These are phyloP conservation scores for Noccaea bulbosa DNA, from an alignment of 345 rosid species.

Conservation along the genomic window DNA sequence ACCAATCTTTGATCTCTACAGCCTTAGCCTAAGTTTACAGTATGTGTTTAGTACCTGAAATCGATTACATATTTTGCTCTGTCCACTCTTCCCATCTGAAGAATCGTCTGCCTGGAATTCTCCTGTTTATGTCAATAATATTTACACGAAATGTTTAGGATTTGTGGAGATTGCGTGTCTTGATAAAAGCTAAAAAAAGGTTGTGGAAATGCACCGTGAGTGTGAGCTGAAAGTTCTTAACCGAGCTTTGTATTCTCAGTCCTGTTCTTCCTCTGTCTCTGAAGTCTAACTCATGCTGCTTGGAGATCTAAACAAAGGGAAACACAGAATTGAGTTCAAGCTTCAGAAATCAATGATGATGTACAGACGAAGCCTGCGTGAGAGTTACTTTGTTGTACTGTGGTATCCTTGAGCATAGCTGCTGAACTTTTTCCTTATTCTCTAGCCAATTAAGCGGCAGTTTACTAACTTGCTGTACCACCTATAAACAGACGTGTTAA, in stretches of 20 bases:
- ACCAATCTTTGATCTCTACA: neutral
- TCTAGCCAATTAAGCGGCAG: conserved; percentile 70
- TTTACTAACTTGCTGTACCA: conserved; percentile 68
- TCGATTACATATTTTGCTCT: conserved; percentile 74
- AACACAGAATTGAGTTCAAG: conserved; percentile 3
- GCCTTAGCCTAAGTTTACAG: neutral
- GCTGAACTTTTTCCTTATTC: conserved; percentile 61
- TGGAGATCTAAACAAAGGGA: conserved; percentile 52
- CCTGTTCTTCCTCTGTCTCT: conserved; percentile 85
- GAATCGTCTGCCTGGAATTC: conserved; percentile 69
- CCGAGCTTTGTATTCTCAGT: conserved; percentile 70
- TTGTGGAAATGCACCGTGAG: conserved; percentile 54
- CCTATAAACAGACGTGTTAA: conserved; percentile 42
- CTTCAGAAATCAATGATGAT: neutral
- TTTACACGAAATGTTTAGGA: conserved; percentile 7
- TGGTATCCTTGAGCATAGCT: conserved; percentile 68
- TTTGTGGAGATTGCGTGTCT: conserved; percentile 3
- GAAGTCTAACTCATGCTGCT: conserved; percentile 76
- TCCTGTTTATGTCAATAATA: conserved; percentile 46
- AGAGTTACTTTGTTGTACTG: conserved; percentile 66
- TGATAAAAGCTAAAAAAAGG: neutral
- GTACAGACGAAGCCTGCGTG: neutral
- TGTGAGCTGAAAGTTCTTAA: conserved; percentile 90
- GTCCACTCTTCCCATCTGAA: conserved; percentile 89
- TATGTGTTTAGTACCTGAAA: conserved; percentile 60